A percentile compares a stretch with the other conserved stretches of the same genome.
phyloP scores from a whole-genome alignment of 306 rosid species.

The Arachis hypogaea region DNA sequence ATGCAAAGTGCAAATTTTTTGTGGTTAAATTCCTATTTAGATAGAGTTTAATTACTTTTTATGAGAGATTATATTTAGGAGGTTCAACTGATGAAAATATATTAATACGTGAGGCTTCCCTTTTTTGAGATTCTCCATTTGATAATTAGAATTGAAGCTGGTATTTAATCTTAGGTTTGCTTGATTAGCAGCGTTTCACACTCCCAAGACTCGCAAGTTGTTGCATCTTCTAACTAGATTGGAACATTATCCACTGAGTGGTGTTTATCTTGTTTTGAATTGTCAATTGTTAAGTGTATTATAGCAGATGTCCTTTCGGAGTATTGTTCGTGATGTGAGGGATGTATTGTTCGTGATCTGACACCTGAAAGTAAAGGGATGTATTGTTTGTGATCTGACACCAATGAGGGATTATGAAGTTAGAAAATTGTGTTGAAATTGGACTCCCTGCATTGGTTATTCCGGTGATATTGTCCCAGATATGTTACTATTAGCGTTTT shows the following conservation, averaged over 20 bases:
- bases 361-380: no score
- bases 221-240: constrained; percentile 35
- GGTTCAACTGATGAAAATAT: constrained; percentile 40
- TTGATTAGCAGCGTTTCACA: constrained; percentile 54
- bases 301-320: constrained; percentile 82
- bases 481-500: no score
- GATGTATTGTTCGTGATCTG: constrained; percentile 35
- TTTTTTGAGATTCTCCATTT: constrained; percentile 58
- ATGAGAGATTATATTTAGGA: constrained; percentile 36
- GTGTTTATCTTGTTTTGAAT: constrained; percentile 19
- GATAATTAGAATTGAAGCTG: constrained; percentile 38
- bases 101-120: constrained; percentile 56
- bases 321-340: constrained; percentile 86
- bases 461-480: no score
- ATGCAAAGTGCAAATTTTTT: constrained; percentile 10
- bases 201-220: constrained; percentile 32
- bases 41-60: constrained; percentile 15
- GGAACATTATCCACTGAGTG: constrained; percentile 24
- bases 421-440: no score
- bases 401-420: no score
- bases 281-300: constrained; percentile 36
- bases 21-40: constrained; percentile 26
- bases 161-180: constrained; percentile 44
- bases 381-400: no score
- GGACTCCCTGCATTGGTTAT: no score